Conservation (phyloP, 1,284 basidiomycete species). For the Trichosporon sp. region DNA sequence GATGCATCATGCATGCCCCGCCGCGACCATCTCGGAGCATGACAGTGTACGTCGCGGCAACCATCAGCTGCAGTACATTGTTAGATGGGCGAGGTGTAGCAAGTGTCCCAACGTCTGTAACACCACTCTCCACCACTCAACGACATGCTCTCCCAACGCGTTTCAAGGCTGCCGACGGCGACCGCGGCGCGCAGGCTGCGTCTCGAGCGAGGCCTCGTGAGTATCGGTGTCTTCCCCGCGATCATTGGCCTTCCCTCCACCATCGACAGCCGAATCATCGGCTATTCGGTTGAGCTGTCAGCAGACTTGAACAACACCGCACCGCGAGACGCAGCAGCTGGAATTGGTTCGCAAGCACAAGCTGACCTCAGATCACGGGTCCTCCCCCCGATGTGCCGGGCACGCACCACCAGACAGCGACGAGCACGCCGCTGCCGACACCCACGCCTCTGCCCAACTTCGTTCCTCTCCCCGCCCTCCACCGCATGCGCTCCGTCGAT, state of each 20-base stretch:
- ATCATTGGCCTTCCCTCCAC: not conserved
- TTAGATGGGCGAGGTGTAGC: not conserved
- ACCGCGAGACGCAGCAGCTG: too few relatives aligned
- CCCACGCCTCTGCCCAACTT: slow-evolving; percentile 46
- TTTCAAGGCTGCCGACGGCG: slow-evolving; percentile 19
- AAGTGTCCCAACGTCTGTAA: not conserved
- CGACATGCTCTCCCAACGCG: slow-evolving; percentile 30
- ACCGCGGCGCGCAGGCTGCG: slow-evolving; percentile 21
- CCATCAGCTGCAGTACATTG: slow-evolving; percentile 4
- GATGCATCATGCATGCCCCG: slow-evolving; percentile 12
- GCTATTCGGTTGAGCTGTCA: too few relatives aligned
- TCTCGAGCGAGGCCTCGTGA: slow-evolving; percentile 22
- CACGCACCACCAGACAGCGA: slow-evolving; percentile 35
- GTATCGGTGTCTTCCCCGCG: slow-evolving; percentile 8
- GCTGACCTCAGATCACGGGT: slow-evolving; percentile 47
- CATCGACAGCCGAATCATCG: too few relatives aligned
- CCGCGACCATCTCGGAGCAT: slow-evolving; percentile 8
- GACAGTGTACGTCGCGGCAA: not conserved
- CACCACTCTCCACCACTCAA: slow-evolving; percentile 18
- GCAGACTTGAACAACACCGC: too few relatives aligned
- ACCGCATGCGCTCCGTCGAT: slow-evolving; percentile 32
- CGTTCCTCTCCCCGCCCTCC: slow-evolving; percentile 36
- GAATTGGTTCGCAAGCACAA: too few relatives aligned
- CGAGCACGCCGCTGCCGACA: slow-evolving; percentile 40
- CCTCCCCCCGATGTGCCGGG: slow-evolving; percentile 46